Conservation (phyloP, 2,329 filamentous ascomycete genomes). For the Penicillium sp. region DNA sequence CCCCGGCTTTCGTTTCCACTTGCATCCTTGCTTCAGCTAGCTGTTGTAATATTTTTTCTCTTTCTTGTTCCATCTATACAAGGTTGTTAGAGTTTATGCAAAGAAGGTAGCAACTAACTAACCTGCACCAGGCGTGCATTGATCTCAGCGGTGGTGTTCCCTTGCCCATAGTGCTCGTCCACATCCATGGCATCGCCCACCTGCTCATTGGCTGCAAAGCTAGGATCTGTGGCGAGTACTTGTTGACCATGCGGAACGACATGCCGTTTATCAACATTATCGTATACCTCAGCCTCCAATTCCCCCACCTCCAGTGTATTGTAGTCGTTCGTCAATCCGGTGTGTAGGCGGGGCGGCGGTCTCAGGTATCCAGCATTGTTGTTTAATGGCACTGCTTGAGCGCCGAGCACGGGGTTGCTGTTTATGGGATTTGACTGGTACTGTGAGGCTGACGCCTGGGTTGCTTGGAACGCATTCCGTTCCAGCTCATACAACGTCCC, state of each 20-base stretch:
- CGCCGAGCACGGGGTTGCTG: conserved; percentile 8
- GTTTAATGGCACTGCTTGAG: conserved; percentile 7
- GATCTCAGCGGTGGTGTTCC: conserved; percentile 8
- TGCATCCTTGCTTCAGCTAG: conserved; percentile 40
- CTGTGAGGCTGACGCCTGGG: conserved; percentile 35
- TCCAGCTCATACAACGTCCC: conserved; percentile 46
- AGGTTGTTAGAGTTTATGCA: neutral
- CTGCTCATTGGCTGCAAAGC: conserved; percentile 8
- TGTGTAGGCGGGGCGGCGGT: conserved; percentile 31
- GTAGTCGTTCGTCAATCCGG: conserved; percentile 42
- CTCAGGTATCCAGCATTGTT: conserved; percentile 21
- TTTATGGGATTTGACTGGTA: conserved; percentile 7
- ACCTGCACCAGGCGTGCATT: conserved; percentile 30
- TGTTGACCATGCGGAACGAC: conserved; percentile 14
- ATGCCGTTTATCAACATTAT: conserved; percentile 29
- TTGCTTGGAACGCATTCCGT: conserved; percentile 46
- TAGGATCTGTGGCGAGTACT: conserved; percentile 2
- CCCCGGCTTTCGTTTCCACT: conserved; percentile 55
- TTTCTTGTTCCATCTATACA: conserved; percentile 39
- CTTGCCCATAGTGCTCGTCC: conserved; percentile 20
- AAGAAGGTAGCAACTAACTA: neutral
- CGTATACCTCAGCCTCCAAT: conserved; percentile 44
- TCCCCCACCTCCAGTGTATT: conserved; percentile 44
- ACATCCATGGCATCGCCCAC: conserved; percentile 20
- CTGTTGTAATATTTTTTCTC: conserved; percentile 40